Evolutionary conservation across 1,139 yeast genomes (phyloP).

Genomic region (Kodamaea arcana): DNA sequence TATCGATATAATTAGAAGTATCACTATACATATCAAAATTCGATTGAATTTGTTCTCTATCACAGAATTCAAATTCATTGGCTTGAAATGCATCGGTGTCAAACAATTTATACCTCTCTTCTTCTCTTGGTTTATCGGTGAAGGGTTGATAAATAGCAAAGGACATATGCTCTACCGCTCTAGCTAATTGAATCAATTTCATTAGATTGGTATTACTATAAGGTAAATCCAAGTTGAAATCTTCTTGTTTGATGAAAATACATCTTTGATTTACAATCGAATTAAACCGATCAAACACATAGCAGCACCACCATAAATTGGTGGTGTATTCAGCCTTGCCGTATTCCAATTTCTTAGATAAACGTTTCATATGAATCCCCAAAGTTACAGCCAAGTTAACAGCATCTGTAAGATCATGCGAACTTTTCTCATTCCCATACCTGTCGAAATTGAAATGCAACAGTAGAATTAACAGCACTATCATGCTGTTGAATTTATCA

Average conservation of each 20-base stretch:
- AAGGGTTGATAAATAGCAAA: constrained; percentile 30
- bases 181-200: constrained; percentile 25
- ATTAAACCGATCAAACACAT: constrained; percentile 32
- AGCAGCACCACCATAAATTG: constrained; percentile 37
- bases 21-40: constrained; percentile 3
- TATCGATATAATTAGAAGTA: constrained; percentile 12
- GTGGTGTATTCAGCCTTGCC: constrained; percentile 20
- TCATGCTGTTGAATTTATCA: constrained; percentile 28
- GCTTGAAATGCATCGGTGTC: constrained; percentile 24
- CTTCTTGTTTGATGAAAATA: constrained; percentile 30
- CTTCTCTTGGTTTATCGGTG: constrained; percentile 11
- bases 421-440: constrained; percentile 34
- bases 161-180: constrained; percentile 27
- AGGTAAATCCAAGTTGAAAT: constrained; percentile 29
- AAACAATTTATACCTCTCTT: constrained; percentile 16
- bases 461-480: constrained; percentile 27
- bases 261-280: constrained; percentile 37
- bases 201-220: constrained; percentile 20
- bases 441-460: constrained; percentile 27
- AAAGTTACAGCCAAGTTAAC: constrained; percentile 27
- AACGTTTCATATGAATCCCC: constrained; percentile 32
- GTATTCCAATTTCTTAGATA: constrained; percentile 12
- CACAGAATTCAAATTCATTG: constrained; percentile 26
- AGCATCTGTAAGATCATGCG: constrained; percentile 33
- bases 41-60: constrained; percentile 14